Evolutionary conservation across 768 basidiomycete genomes (phyloP).

Genomic region (Clitopilus passeckerianus): DNA sequence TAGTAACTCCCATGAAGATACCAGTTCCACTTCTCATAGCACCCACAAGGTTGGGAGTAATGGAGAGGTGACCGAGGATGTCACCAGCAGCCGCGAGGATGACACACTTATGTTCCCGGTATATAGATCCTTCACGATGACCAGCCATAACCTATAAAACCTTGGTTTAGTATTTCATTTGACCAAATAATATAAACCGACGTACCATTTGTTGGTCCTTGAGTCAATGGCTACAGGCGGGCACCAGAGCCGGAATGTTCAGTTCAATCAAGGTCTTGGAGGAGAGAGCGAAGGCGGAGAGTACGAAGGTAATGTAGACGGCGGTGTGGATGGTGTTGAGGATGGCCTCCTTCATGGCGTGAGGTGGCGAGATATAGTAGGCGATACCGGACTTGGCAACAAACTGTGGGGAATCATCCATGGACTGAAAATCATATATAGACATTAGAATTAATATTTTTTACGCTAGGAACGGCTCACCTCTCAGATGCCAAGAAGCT

Average conservation of each 20-base stretch:
- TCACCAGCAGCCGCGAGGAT: conserved; percentile 98
- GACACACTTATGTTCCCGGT: conserved; percentile 92
- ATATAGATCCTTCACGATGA: conserved; percentile 97
- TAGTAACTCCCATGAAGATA: conserved; percentile 97
- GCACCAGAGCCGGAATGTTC: conserved; percentile 93
- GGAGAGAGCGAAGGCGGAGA: conserved; percentile 93
- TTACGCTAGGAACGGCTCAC: conserved; percentile 34
- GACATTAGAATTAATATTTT: conserved; percentile 38
- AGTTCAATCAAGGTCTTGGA: conserved; percentile 99
- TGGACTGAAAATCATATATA: conserved; percentile 61
- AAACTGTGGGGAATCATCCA: conserved; percentile 92
- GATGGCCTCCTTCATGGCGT: conserved; percentile 81
- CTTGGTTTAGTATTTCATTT: background rate
- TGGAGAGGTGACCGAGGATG: conserved; percentile 88
- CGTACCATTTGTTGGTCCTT: conserved; percentile 97
- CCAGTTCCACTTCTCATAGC: conserved; percentile 95
- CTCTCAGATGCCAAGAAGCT: conserved; percentile 95
- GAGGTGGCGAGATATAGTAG: conserved; percentile 99
- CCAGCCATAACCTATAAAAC: conserved; percentile 65
- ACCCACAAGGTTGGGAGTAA: conserved; percentile 91
- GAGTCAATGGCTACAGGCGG: conserved; percentile 92
- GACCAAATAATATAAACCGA: background rate
- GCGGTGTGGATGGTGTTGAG: conserved; percentile 92
- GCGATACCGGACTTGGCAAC: conserved; percentile 86
- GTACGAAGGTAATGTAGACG: conserved; percentile 89